Evolutionary conservation across 768 basidiomycete species (phyloP).

Genomic region (Sarcodon aspratus): DNA sequence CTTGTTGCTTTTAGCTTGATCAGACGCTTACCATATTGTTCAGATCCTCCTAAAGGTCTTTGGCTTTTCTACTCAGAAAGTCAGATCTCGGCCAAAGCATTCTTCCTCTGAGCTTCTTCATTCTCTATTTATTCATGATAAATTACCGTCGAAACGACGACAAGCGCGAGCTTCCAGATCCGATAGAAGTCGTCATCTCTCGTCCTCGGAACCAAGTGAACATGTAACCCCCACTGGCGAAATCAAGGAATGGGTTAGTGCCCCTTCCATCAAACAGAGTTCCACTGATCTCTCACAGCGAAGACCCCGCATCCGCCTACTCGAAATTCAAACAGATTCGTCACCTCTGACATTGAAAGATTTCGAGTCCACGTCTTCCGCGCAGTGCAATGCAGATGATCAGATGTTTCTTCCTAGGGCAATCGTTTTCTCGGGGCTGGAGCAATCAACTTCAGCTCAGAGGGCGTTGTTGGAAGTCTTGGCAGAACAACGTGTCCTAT

Average conservation of each 20-base stretch:
- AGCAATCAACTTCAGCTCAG: constrained; percentile 47
- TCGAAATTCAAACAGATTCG: neutral
- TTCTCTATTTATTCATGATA: constrained; percentile 23
- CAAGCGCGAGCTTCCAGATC: constrained; percentile 9
- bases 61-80: constrained; percentile 43
- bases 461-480: constrained; percentile 43
- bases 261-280: neutral
- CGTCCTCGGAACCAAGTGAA: constrained; percentile 13
- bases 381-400: constrained; percentile 9
- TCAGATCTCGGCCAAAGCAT: constrained; percentile 29
- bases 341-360: neutral
- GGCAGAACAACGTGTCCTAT: constrained; percentile 34
- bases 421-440: constrained; percentile 62
- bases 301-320: neutral
- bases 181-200: constrained; percentile 8
- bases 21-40: neutral
- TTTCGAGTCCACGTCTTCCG: neutral
- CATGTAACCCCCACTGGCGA: constrained; percentile 6
- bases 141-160: constrained; percentile 5
- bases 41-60: constrained; percentile 54
- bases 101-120: constrained; percentile 20
- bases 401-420: constrained; percentile 37
- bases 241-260: constrained; percentile 2
- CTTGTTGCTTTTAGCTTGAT: neutral
- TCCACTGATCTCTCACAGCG: neutral